Evolutionary conservation across 2,329 filamentous ascomycete species (phyloP), one percentile per base, ranked within the genome.

Genomic region (Myotisia sp.): DNA sequence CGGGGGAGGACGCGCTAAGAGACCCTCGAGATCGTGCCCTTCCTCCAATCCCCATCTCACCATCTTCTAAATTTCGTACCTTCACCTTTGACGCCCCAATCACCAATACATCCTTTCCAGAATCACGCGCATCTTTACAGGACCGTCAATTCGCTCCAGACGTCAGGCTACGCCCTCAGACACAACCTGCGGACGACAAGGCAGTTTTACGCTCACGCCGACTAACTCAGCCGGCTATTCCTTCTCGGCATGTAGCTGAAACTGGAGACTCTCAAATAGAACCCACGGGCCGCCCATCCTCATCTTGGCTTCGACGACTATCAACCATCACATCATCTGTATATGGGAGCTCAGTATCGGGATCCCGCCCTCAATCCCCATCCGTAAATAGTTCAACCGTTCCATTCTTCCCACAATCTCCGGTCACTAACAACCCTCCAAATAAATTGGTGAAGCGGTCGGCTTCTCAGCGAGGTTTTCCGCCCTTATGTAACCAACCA

Each of bases 381-480:
- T 66, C 67, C 4, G 52, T 70, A 34, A 68, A 67, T 54, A 64
- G 62, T 35, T 70, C 69, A 16, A 64, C 59, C 13, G 65, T 63
- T 28, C 67, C 69, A 47, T 67, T 36, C 39, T 42, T 43, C 47
- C 51, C 26, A n/a, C 46, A 44, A 28, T 44, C 51, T 14, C 41
- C 50, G 20, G 34, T 28, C 29, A 47, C 46, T 36, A 45, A 48
- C 37, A 48, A 48, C 39, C 50, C 53, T 43, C 68, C 67, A 16
- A 77, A 77, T 55, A 76, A 73, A 52, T 60, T 77, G 6, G 68
- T 77, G 34, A 78, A 77, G 54, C 66, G 73, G 26, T 63, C 69
- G 4, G 62, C 65, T 13, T 76, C 72, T 7, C 58, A 70, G 32
- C 63, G 63, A 43, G 58, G 59, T 27, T 50, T 65, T 32, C 54